Percentiles rank a stretch among this genome's conserved stretches.
Conservation (phyloP, 257 asterid genomes). For the Solanum piurae region DNA sequence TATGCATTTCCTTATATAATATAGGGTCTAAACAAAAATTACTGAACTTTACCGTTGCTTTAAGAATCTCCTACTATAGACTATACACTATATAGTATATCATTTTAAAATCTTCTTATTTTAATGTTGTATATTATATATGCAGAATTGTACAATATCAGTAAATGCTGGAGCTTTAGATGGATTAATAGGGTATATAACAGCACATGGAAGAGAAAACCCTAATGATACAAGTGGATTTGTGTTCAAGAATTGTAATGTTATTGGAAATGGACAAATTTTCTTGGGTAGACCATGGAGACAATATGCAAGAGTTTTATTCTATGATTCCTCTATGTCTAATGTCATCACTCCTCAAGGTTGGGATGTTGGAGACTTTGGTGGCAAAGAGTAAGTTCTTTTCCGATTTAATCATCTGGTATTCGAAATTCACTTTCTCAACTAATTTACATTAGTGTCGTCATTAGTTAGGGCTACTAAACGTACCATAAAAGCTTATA, state of each 20-base stretch:
- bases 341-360: slow-evolving; percentile 42
- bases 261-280: slow-evolving; percentile 34
- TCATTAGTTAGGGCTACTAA: not conserved
- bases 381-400: slow-evolving; percentile 36
- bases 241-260: slow-evolving; percentile 40
- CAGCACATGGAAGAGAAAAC: slow-evolving; percentile 51
- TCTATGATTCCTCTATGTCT: slow-evolving; percentile 29
- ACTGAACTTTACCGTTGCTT: not conserved
- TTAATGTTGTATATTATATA: not conserved
- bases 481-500: no score
- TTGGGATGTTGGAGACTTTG: slow-evolving; percentile 35
- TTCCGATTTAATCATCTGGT: not conserved
- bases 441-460: not conserved
- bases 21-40: not conserved
- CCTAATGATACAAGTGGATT: slow-evolving; percentile 25
- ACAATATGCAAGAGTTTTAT: slow-evolving; percentile 50
- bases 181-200: slow-evolving; percentile 46
- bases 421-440: not conserved
- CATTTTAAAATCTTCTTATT: not conserved
- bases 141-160: slow-evolving; percentile 41
- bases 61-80: not conserved
- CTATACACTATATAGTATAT: not conserved
- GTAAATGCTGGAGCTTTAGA: slow-evolving; percentile 22
- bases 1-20: not conserved
- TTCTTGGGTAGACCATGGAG: slow-evolving; percentile 70